phyloP scores from a whole-genome alignment of 805 yeast genomes.

The Yamadazyma endophytica region DNA sequence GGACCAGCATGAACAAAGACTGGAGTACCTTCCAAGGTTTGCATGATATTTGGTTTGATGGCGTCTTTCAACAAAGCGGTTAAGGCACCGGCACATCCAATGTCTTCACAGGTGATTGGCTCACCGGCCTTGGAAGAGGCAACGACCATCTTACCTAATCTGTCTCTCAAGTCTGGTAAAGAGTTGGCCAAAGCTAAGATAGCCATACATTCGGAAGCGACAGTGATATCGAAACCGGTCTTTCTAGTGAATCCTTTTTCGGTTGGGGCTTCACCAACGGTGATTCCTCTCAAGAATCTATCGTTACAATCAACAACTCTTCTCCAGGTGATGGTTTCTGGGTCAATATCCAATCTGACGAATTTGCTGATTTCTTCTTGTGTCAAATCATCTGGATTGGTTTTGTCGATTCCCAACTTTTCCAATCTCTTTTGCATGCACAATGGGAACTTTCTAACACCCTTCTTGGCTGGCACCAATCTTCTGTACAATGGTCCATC shows the following conservation, averaged over 20 bases:
- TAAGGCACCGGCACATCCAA: constrained; percentile 94
- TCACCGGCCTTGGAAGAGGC: constrained; percentile 65
- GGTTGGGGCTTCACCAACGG: constrained; percentile 78
- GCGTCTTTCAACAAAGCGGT: constrained; percentile 95
- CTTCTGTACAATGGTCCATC: constrained; percentile 64
- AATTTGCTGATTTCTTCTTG: constrained; percentile 61
- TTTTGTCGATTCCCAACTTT: constrained; percentile 65
- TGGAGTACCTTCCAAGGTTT: constrained; percentile 95
- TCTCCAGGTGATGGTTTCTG: constrained; percentile 75
- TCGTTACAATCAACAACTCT: constrained; percentile 85
- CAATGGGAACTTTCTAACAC: constrained; percentile 60
- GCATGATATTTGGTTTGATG: constrained; percentile 94
- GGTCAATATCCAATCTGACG: constrained; percentile 72
- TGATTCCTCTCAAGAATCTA: constrained; percentile 72
- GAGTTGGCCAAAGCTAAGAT: constrained; percentile 72
- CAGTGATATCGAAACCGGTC: constrained; percentile 81
- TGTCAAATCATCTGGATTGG: constrained; percentile 69
- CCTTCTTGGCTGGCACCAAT: constrained; percentile 72
- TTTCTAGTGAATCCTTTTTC: constrained; percentile 57
- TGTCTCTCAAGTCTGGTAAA: constrained; percentile 64
- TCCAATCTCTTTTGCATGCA: constrained; percentile 65
- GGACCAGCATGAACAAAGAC: constrained; percentile 98
- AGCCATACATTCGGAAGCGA: constrained; percentile 86
- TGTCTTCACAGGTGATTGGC: constrained; percentile 90
- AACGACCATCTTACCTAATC: constrained; percentile 73